These are phyloP conservation scores for Mycothermus thermophilus DNA, from an alignment of 495 filamentous ascomycete genomes.

Conservation along the genomic window DNA sequence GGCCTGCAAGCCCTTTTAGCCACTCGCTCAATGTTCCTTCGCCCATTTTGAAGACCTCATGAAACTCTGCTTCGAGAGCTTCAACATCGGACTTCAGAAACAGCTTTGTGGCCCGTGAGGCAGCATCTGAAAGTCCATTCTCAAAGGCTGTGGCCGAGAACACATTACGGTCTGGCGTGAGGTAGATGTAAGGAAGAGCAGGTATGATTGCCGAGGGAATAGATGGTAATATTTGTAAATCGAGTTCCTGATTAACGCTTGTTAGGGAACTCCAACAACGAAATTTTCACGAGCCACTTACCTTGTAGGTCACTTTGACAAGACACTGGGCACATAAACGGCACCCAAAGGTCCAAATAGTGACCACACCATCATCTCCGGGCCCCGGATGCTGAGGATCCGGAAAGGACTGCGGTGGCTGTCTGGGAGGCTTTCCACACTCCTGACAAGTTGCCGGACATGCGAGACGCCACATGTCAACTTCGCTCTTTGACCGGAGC, in stretches of 20 bases:
- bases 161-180: constrained; percentile 43
- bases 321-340: constrained; percentile 50
- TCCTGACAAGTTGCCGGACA: constrained; percentile 41
- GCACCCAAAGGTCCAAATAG: constrained; percentile 53
- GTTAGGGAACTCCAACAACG: constrained; percentile 1
- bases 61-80: constrained; percentile 40
- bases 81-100: constrained; percentile 46
- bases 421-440: constrained; percentile 27
- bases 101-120: constrained; percentile 42
- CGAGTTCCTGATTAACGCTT: constrained; percentile 42
- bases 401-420: constrained; percentile 4
- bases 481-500: constrained; percentile 39
- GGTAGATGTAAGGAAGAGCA: constrained; percentile 50
- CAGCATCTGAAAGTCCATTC: constrained; percentile 28
- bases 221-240: constrained; percentile 44
- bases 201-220: constrained; percentile 43
- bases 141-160: constrained; percentile 40
- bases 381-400: constrained; percentile 39
- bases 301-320: constrained; percentile 42
- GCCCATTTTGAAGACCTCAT: constrained; percentile 44
- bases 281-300: constrained; percentile 19
- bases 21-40: constrained; percentile 53
- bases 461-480: constrained; percentile 49
- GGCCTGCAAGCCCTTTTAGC: constrained; percentile 52
- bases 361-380: constrained; percentile 34